Evolutionary conservation across 192 early-diverging fungal genomes (phyloP), one percentile per base, ranked within the genome.

Genomic region (Helicostylum pulchrum): DNA sequence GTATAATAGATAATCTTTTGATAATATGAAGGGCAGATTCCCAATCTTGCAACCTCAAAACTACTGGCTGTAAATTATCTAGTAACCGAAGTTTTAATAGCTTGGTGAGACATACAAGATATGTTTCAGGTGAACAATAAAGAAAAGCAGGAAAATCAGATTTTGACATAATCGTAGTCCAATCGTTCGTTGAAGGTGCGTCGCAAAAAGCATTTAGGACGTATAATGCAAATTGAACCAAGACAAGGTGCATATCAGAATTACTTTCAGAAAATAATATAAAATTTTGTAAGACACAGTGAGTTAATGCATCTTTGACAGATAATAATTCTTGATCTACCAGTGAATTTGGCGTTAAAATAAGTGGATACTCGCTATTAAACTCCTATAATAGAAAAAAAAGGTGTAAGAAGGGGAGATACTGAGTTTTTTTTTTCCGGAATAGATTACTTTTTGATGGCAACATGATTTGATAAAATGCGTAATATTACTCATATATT

Each of bases 381-480:
- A 55, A 55, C 53, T 55, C 53, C 53, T 55, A 17, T n/a, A 23
- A 31, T 31, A 34, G n/a, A n/a, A 8, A 56, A 6, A 39, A 39
- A 56, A 17, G 9, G 26, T 2, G 26, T 26, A 26, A 26, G 26
- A 26, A 26, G 26, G 26, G 26, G 26, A 26, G 26, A 26, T 26
- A 2, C 26, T 2, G 26, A 26, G 26, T 26, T 31, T 19, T 32
- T n/a, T 31, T 34, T 31, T 34, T 15, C 10, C 31, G 12, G 6
- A 0, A 15, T 34, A 17, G 17, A 17, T n/a, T 3, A n/a, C 34
- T 56, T 39, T 34, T 32, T 39, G 3, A 11, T 36, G 15, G 20
- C 61, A 62, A 12, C 61, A 62, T 30, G 10, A 15, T 23, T 20
- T 62, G 10, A 62, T 34, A 62, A 62, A 62, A 6, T 26, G 21